phyloP scores from a whole-genome alignment of 257 asterid species.

The Jaltomata sinuosa region DNA sequence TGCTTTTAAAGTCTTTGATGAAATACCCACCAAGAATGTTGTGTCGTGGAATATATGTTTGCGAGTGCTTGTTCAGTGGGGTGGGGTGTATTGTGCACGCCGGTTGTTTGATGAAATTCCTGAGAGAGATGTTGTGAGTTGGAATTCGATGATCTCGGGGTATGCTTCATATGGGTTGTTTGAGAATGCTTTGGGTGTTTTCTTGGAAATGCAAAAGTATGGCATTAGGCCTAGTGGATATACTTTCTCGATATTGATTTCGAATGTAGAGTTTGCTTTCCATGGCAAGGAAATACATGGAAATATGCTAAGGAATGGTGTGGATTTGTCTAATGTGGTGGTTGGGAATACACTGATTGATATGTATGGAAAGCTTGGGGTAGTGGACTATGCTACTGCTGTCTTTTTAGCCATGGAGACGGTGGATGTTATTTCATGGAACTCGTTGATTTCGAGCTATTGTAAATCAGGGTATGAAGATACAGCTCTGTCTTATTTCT shows the following conservation, averaged over 20 bases:
- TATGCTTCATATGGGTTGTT: conserved; percentile 28
- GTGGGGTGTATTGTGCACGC: conserved; percentile 30
- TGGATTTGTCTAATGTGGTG: conserved; percentile 33
- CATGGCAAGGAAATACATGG: conserved; percentile 61
- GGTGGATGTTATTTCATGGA: conserved; percentile 64
- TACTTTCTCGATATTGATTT: conserved; percentile 44
- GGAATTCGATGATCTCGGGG: conserved; percentile 62
- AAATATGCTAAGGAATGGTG: conserved; percentile 35
- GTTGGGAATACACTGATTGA: conserved; percentile 57
- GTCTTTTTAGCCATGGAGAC: conserved; percentile 47
- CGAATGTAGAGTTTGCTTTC: conserved; percentile 25
- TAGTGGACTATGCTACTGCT: conserved; percentile 43
- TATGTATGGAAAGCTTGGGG: conserved; percentile 59
- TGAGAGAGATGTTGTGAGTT: conserved; percentile 57
- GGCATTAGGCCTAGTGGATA: conserved; percentile 46
- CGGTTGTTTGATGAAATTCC: conserved; percentile 57
- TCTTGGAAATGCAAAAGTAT: conserved; percentile 31
- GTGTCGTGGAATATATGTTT: conserved; percentile 61
- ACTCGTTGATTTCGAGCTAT: conserved; percentile 58
- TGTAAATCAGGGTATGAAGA: conserved; percentile 33
- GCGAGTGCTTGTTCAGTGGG: conserved; percentile 13
- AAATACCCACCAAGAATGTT: conserved; percentile 28
- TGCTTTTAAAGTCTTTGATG: conserved; percentile 41
- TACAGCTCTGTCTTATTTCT: conserved; percentile 27
- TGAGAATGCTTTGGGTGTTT: conserved; percentile 30